Evolutionary conservation across 2,329 filamentous ascomycete genomes (phyloP), one percentile per base, ranked within the genome.

Genomic region (Curvularia sp.): DNA sequence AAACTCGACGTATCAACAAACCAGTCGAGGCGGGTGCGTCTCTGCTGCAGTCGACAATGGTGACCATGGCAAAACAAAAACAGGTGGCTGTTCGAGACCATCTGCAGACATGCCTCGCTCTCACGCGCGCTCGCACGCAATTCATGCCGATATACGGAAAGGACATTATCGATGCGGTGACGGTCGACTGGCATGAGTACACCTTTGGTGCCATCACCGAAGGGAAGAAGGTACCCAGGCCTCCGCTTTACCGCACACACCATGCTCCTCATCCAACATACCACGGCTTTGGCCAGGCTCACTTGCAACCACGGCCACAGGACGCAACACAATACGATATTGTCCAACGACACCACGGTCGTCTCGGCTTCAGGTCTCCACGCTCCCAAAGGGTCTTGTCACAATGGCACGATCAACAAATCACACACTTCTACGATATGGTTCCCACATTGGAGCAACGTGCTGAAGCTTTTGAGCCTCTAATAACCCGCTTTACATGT

Each of bases 401-500:
- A 7, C 85, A 88, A 55, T 95, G 92, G 91, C 86, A 93, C 56
- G 87, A 90, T 51, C 86, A 88, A 62, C 87, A 88, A 53, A 91
- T 91, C 0, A 82, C 82, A 5, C 74, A 85, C 21, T 80, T 93
- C 48, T 81, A 82, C 36, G 81, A 85, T 3, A 86, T 95, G 78
- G 86, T 95, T n/a, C 86, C 88, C 18, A 92, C 88, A 0, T 76
- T 96, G 0, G 84, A 89, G 39, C 85, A 92, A 68, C 88, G 93
- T 23, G 88, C 93, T 1, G 84, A 87, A 50, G 82, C 83, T 13
- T 83, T 96, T 77, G 89, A 94, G 69, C 87, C 86, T 0, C 88
- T 85, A 2, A 89, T 99, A 52, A 87, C 90, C 63, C 92, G 94
- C 73, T 99, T 97, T 70, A 92, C 91, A 1, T 99, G 94, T 69